These are phyloP conservation scores for Myxozyma sirexii DNA, from an alignment of 805 yeast species.

Conservation along the genomic window DNA sequence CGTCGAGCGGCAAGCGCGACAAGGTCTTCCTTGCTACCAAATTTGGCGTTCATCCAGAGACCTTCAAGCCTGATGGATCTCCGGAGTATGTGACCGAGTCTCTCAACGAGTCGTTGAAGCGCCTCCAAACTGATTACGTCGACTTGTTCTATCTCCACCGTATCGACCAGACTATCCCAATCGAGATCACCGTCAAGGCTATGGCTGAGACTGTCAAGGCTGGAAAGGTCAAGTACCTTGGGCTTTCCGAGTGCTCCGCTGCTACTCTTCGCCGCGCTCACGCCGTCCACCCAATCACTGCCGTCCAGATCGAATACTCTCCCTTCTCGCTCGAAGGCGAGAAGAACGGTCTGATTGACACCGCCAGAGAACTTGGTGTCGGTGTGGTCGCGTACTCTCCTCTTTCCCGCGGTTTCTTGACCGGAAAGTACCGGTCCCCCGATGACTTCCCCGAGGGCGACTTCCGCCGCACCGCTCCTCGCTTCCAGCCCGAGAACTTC, in stretches of 20 bases:
- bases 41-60: slow-evolving; percentile 51
- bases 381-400: slow-evolving; percentile 85
- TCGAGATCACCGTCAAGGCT: slow-evolving; percentile 60
- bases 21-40: slow-evolving; percentile 61
- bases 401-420: slow-evolving; percentile 73
- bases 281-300: slow-evolving; percentile 57
- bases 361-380: slow-evolving; percentile 59
- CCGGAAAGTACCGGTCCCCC: slow-evolving; percentile 57
- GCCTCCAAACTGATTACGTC: slow-evolving; percentile 36
- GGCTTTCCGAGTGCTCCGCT: slow-evolving; percentile 73
- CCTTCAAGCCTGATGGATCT: slow-evolving; percentile 39
- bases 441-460: slow-evolving; percentile 58
- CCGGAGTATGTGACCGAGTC: slow-evolving; percentile 29
- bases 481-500: slow-evolving; percentile 62
- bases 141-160: slow-evolving; percentile 77
- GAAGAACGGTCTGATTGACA: slow-evolving; percentile 63
- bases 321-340: slow-evolving; percentile 64
- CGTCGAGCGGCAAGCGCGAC: slow-evolving; percentile 31
- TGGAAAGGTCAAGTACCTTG: slow-evolving; percentile 71
- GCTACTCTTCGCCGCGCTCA: slow-evolving; percentile 63
- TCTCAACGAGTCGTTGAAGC: slow-evolving; percentile 24
- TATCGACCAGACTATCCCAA: slow-evolving; percentile 58
- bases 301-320: slow-evolving; percentile 80
- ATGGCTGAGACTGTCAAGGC: slow-evolving; percentile 60
- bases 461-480: slow-evolving; percentile 54